A percentile compares a stretch with the other conserved stretches of the same genome.
Evolutionary conservation across 257 asterid genomes (phyloP).

Genomic region (Cordia subcordata): DNA sequence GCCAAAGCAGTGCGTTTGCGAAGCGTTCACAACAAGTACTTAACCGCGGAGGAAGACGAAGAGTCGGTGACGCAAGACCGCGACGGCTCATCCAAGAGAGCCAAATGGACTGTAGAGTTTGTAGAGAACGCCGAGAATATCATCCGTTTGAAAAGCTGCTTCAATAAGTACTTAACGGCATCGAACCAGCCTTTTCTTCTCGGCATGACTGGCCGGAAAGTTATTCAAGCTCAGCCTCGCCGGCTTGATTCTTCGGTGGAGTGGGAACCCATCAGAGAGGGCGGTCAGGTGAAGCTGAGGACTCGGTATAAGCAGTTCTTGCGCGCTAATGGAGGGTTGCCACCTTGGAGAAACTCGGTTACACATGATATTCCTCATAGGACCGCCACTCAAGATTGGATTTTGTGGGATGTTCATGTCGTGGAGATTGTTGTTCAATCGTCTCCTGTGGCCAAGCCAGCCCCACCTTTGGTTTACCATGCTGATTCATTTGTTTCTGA

Average conservation of each 20-base stretch:
- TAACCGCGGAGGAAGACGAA: constrained; percentile 42
- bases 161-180: constrained; percentile 36
- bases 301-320: constrained; percentile 81
- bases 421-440: constrained; percentile 49
- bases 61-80: constrained; percentile 36
- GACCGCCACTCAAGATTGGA: constrained; percentile 78
- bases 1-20: constrained; percentile 35
- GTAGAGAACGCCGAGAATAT: constrained; percentile 18
- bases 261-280: constrained; percentile 88
- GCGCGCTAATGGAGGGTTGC: constrained; percentile 81
- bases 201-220: constrained; percentile 82
- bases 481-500: constrained; percentile 51
- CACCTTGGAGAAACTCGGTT: constrained; percentile 92
- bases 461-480: constrained; percentile 25
- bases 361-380: constrained; percentile 90
- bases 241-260: constrained; percentile 81
- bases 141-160: constrained; percentile 37
- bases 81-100: constrained; percentile 28
- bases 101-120: constrained; percentile 34
- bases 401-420: constrained; percentile 76
- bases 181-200: constrained; percentile 41
- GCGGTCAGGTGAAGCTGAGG: constrained; percentile 62
- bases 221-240: constrained; percentile 52
- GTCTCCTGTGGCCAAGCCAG: constrained; percentile 26
- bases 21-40: constrained; percentile 27